Evolutionary conservation across 2,329 filamentous ascomycete genomes (phyloP), one percentile per base, ranked within the genome.

Genomic region (Nemania sp.): DNA sequence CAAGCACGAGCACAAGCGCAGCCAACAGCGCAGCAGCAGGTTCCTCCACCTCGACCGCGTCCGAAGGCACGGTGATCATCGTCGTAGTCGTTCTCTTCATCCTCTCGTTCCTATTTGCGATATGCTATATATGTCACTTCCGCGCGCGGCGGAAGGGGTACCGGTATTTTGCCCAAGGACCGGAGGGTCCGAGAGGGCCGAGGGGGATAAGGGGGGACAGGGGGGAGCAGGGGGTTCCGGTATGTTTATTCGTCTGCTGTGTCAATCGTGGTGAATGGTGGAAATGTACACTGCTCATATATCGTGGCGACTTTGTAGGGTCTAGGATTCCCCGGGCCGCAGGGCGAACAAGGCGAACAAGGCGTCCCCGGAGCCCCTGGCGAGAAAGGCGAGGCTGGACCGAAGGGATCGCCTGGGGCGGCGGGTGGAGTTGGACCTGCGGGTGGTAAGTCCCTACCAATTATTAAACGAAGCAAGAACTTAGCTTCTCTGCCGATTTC

Each of bases 401-500:
- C 33, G 5, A 33, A 15, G 22, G 43, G 43, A 1, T 22, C n/a
- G 15, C 36, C 19, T 7, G 23, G 44, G 22, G 5, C 15, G 8
- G 12, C 4, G 28, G 57, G 57, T 2, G 31, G 24, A 2, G 31
- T 11, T 3, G 54, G 54, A 5, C 39, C 30, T 3, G 19, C 24
- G 1, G 56, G 56, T 23, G 36, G 55, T 57, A 42, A 44, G 52
- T 47, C 5, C n/a, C 23, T 31, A 9, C 2, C 12, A 8, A 15
- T 19, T 11, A n/a, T n/a, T n/a, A n/a, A n/a, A n/a, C n/a, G n/a
- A n/a, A n/a, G 2, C 24, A 20, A 5, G n/a, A 28, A 6, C 3
- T 39, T 1, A 37, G 97, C 9, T 37, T 12, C 7, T 3, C 36
- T 9, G 15, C 9, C 19, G 36, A 5, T 5, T 5, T 39, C 23